Base-by-base conservation (phyloP, 371 early-diverging fungal species). In the Encephalitozoon hellem region DNA sequence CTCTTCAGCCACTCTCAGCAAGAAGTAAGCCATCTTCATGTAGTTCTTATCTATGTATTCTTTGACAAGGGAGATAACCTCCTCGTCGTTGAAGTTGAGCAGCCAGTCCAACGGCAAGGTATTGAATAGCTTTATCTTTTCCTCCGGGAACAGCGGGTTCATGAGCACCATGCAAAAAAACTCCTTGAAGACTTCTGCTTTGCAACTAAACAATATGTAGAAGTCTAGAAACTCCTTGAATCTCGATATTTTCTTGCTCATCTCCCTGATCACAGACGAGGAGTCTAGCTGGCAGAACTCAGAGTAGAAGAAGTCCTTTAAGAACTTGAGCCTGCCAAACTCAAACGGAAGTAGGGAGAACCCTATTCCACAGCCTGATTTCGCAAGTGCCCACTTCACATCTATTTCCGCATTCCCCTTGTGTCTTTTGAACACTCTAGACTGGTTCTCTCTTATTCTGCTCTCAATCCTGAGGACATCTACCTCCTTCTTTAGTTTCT, bases 391-490 rank as follows among this genome's bases (percentile, higher is more conserved):
- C 77, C 70, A 71, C 55, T 67, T 77, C 0, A 65, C 25, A 21
- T 77, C 71, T 23, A 77, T 69, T 25, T 5, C 38, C 41, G 47
- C 11, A 11, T 53, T 47, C 11, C 30, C 47, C n/a, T 59, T 52
- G 8, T 45, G 41, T 38, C 25, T 70, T 28, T 77, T 77, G 21
- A 69, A 69, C 49, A 67, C 54, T 8, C 26, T 51, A 0, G 64
- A 52, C 38, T 78, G 73, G 42, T 78, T 78, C 43, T 78, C 78
- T 23, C 67, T 78, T 21, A 78, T 68, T 72, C 54, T 54, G 53
- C 69, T 71, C 65, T 72, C 72, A 9, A 69, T 39, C 54, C 53
- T 64, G 2, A 78, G 30, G 2, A 68, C 30, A 42, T 78, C 64
- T 4, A 78, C 34, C 42, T 78, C 73, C 54, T 71, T 34, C 49